Evolutionary conservation across 75 land plant genomes (phyloP).

Genomic region (Picea glauca): DNA sequence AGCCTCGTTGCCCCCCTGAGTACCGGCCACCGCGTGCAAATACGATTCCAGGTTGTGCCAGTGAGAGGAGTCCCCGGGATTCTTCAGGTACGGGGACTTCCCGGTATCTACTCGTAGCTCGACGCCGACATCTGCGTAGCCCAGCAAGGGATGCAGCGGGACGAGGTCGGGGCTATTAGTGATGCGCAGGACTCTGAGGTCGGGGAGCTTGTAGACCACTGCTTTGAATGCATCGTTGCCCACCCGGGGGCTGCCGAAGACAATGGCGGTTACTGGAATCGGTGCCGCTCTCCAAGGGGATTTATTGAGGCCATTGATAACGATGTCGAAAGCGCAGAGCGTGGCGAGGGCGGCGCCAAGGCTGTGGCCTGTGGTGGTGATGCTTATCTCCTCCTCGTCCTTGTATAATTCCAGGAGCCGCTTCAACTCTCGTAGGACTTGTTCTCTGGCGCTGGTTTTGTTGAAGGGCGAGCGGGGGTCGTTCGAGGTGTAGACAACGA

Average conservation of each 20-base stretch:
- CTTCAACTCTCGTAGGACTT: slow-evolving; percentile 34
- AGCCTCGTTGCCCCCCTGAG: neutral
- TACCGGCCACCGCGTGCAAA: slow-evolving; percentile 8
- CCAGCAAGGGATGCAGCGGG: slow-evolving; percentile 44
- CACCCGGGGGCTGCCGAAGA: slow-evolving; percentile 25
- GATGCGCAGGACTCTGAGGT: slow-evolving; percentile 36
- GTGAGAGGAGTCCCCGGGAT: slow-evolving; percentile 12
- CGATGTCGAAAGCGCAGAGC: slow-evolving; percentile 31
- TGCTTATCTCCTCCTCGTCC: slow-evolving; percentile 60
- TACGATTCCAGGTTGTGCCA: slow-evolving; percentile 37
- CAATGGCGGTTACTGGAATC: slow-evolving; percentile 19
- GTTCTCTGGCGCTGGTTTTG: slow-evolving; percentile 17
- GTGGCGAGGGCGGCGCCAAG: slow-evolving; percentile 32
- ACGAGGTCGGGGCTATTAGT: slow-evolving; percentile 50
- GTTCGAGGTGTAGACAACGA: slow-evolving; percentile 18
- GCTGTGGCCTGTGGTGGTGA: slow-evolving; percentile 81
- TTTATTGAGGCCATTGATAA: slow-evolving; percentile 11
- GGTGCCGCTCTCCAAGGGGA: neutral
- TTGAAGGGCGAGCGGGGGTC: slow-evolving; percentile 15
- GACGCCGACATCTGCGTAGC: slow-evolving; percentile 60
- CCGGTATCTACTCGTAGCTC: slow-evolving; percentile 46
- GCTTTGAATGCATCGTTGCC: slow-evolving; percentile 27
- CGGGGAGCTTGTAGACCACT: slow-evolving; percentile 8
- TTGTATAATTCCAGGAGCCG: slow-evolving; percentile 48
- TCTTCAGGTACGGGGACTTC: slow-evolving; percentile 49